Percentiles rank a stretch among this genome's conserved stretches.
Evolutionary conservation across 2,329 filamentous ascomycete genomes (phyloP).

Genomic region (Colletotrichum spinosum): DNA sequence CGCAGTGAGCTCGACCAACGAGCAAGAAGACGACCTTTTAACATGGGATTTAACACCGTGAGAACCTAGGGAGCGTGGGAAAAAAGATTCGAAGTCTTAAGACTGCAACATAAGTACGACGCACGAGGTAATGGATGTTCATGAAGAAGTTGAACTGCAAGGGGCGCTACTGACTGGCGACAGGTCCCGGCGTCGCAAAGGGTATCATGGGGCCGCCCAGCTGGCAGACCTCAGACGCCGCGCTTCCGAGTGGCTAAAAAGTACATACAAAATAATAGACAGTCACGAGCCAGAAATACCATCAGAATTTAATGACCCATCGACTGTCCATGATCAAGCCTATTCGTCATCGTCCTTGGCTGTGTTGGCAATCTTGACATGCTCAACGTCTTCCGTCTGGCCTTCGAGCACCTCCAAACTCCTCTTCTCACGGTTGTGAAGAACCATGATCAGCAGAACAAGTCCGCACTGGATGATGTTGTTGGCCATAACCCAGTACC

Average conservation of each 20-base stretch:
- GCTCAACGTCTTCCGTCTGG: conserved; percentile 11
- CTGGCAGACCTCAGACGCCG: conserved; percentile 31
- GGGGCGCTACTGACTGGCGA: background rate
- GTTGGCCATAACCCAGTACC: conserved; percentile 28
- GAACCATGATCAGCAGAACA: conserved; percentile 30
- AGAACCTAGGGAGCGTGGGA: no score
- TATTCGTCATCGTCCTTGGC: conserved; percentile 20
- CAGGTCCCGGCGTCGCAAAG: conserved; percentile 21
- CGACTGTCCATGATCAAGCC: background rate
- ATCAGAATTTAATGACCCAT: background rate
- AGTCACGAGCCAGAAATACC: background rate
- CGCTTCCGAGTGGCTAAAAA: conserved; percentile 21
- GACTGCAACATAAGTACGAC: no score
- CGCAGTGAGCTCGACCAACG: no score
- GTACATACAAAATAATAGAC: background rate
- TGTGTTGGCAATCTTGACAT: conserved; percentile 19
- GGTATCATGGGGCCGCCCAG: conserved; percentile 28
- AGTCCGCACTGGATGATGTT: conserved; percentile 17
- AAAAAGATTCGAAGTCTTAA: no score
- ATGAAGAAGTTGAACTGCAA: no score
- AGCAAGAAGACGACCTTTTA: no score
- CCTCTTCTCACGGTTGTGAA: conserved; percentile 27
- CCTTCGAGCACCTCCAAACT: conserved; percentile 24
- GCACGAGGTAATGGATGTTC: no score
- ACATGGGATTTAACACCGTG: no score